Evolutionary conservation across 2,329 filamentous ascomycete species (phyloP).

Genomic region (Fusarium chlamydosporum): DNA sequence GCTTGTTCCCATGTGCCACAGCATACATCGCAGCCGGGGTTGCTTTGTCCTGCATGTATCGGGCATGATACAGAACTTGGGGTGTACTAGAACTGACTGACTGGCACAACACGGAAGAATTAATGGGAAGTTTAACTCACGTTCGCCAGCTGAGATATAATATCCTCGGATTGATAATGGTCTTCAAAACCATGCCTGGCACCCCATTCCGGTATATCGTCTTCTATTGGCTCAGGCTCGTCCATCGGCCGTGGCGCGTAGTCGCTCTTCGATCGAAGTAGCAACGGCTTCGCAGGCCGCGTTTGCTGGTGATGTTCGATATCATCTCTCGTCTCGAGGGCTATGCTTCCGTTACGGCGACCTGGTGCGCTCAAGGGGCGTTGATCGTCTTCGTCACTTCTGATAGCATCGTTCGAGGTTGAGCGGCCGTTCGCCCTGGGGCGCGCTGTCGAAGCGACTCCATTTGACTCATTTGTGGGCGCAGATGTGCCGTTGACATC

Average conservation of each 20-base stretch:
- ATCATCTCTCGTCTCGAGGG: constrained; percentile 52
- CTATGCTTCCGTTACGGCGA: constrained; percentile 56
- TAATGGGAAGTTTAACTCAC: constrained; percentile 64
- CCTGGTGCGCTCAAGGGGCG: constrained; percentile 64
- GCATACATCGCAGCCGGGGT: constrained; percentile 4
- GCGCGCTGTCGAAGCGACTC: constrained; percentile 48
- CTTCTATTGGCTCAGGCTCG: constrained; percentile 59
- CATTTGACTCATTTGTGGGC: constrained; percentile 45
- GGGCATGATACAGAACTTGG: constrained; percentile 55
- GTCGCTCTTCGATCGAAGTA: constrained; percentile 71
- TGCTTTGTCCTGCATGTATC: constrained; percentile 16
- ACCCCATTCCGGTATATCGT: constrained; percentile 67
- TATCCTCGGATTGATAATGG: constrained; percentile 91
- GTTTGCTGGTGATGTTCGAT: constrained; percentile 55
- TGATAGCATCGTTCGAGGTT: constrained; percentile 49
- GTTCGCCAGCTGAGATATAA: constrained; percentile 85
- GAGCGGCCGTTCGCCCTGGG: constrained; percentile 50
- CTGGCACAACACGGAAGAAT: constrained; percentile 30
- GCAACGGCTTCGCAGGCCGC: constrained; percentile 63
- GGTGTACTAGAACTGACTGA: constrained; percentile 33
- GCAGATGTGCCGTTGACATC: constrained; percentile 53
- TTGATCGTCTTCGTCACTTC: constrained; percentile 52
- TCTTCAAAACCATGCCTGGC: constrained; percentile 91
- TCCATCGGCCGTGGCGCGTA: constrained; percentile 61
- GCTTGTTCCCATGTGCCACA: constrained; percentile 6